Evolutionary conservation across 2,329 filamentous ascomycete species (phyloP), one percentile per base, ranked within the genome.

Genomic region (Sphaerulina populicola): DNA sequence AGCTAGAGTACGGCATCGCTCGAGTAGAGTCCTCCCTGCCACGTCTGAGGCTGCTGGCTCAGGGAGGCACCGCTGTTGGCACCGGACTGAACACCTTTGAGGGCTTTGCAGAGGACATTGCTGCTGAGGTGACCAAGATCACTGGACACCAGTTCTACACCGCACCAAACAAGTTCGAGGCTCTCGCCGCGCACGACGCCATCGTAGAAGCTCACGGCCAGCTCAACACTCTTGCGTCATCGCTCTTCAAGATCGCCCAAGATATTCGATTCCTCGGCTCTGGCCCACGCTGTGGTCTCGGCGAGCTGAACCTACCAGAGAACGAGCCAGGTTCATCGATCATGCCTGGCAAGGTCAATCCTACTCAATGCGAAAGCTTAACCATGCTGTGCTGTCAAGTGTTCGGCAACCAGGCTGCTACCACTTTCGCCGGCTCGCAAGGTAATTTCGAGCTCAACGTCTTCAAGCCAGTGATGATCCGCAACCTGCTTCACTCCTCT

Each of bases 281-380:
- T 61, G 93, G 93, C 12, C 93, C 93, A 50, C 88, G 93, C 54
- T 97, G 93, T 72, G 93, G 93, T 66, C 84, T 97, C 18, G 91
- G 90, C 60, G 93, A 98, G 76, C 81, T 98, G 57, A 80, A 81
- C 66, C 82, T 98, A 46, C 93, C 93, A 23, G 93, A 98, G 77
- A 98, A 98, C 75, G 93, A 98, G 77, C 93, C 93, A 31, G 91
- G 91, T 58, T 93, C 86, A 66, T 94, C 87, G 63, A 97, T 98
- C 77, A 98, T 98, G 93, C 93, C 93, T 40, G 93, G 93, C 66
- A 98, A 98, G 78, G 93, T 98, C 69, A 98, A 98, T 77, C 93
- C 93, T 30, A 98, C 93, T 30, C 93, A 98, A 75, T 95, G 89
- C 74, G 93, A 98, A 77, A 87, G 89, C 56, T 76, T 98, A 70